Conservation (phyloP, 208 protist genomes). For the Trypanosoma platydactyli region DNA sequence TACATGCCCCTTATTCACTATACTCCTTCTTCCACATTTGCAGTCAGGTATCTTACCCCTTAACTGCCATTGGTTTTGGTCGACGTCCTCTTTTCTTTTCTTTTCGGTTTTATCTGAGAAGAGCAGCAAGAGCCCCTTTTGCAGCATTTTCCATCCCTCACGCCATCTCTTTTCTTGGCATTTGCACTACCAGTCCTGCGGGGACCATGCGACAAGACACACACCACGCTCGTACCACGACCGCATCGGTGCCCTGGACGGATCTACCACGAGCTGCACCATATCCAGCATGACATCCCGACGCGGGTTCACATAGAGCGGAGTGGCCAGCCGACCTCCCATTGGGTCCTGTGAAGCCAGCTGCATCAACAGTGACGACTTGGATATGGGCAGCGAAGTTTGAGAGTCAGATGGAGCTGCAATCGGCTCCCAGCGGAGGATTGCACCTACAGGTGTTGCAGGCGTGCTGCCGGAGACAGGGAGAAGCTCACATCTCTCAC, state of each 20-base stretch:
- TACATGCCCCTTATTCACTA: too few species aligned
- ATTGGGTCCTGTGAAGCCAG: constrained; percentile 32
- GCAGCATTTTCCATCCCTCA: not conserved
- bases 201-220: constrained; percentile 79
- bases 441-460: constrained; percentile 36
- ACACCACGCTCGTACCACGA: constrained; percentile 87
- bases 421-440: constrained; percentile 40
- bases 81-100: not conserved
- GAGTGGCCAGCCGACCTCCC: constrained; percentile 41
- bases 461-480: constrained; percentile 27
- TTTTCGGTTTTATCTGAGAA: not conserved
- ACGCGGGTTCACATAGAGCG: constrained; percentile 83
- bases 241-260: constrained; percentile 13
- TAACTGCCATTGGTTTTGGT: too few species aligned
- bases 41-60: too few species aligned
- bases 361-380: constrained; percentile 30
- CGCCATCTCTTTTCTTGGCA: not conserved
- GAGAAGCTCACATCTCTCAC: constrained; percentile 43
- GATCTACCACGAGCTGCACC: constrained; percentile 50
- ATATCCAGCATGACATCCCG: constrained; percentile 76
- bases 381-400: not conserved
- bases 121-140: not conserved
- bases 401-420: not conserved
- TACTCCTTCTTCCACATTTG: too few species aligned
- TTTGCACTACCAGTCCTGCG: constrained; percentile 18